Evolutionary conservation across 768 basidiomycete genomes (phyloP).

Genomic region (Mycena filopes): DNA sequence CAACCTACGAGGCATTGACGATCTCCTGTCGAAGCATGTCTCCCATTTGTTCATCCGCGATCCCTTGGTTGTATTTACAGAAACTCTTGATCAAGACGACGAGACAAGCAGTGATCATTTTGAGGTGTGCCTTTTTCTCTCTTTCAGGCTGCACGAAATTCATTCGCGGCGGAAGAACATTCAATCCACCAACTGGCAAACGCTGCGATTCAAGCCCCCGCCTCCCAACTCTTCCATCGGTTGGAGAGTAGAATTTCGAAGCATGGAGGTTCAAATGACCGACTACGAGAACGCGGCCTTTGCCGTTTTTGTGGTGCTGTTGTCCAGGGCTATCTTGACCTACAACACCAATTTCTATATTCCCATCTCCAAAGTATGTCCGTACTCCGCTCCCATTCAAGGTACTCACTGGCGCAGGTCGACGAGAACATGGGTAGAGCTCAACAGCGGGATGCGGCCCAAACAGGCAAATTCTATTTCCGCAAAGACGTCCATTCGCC

Average conservation of each 20-base stretch:
- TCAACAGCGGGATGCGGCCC: conserved; percentile 83
- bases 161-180: conserved; percentile 72
- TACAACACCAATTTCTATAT: conserved; percentile 96
- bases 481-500: conserved; percentile 83
- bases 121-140: conserved; percentile 64
- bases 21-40: conserved; percentile 88
- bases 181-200: conserved; percentile 99
- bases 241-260: conserved; percentile 98
- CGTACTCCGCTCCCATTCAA: not conserved
- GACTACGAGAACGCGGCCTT: conserved; percentile 99
- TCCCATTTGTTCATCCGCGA: conserved; percentile 98
- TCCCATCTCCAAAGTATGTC: conserved; percentile 87
- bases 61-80: conserved; percentile 94
- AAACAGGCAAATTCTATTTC: conserved; percentile 86
- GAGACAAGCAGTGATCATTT: conserved; percentile 91
- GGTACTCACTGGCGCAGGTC: conserved; percentile 63
- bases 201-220: conserved; percentile 97
- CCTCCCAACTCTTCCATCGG: conserved; percentile 93
- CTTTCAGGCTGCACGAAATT: not conserved
- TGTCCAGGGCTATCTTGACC: conserved; percentile 92
- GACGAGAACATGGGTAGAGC: conserved; percentile 97
- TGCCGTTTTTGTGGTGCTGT: conserved; percentile 91
- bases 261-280: conserved; percentile 99
- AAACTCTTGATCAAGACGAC: conserved; percentile 94
- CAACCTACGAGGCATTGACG: conserved; percentile 76